Evolutionary conservation across 371 early-diverging fungal species (phyloP), one percentile per base, ranked within the genome.

Genomic region (Choanephora cucurbitarum): DNA sequence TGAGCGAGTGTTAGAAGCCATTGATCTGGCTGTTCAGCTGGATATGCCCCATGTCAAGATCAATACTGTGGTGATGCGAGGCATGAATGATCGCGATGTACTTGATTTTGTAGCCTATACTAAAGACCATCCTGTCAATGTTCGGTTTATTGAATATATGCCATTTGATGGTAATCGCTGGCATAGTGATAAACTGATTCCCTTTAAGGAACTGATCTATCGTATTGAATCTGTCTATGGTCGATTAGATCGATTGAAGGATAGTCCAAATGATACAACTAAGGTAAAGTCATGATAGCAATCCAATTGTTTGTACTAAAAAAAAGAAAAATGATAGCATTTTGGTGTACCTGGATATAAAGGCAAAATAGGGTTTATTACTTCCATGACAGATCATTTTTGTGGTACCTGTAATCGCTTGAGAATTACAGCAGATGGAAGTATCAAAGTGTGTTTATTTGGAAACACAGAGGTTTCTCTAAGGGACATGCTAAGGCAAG

Each of bases 121-220:
- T 13, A 80, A 85, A 44, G 81, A 90, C 47, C 75, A 77, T 17
- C 80, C 84, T 3, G 58, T 96, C 5, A 87, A 87, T 48, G 86
- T 97, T 0, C 81, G 97, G 21, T 97, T 97, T 70, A 97, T 97
- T 60, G 97, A 97, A 70, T 96, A 94, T 62, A 97, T 95, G 96
- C 97, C 97, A 0, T 97, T 97, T 78, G 96, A 91, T 69, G 92
- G 94, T 5, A 96, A 96, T 69, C 77, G 81, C 64, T 96, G 95
- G 95, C 90, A 89, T 17, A 66, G 72, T 15, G 80, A 88, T 23
- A 94, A 93, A 61, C 69, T 96, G 44, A 86, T 95, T 1, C 88
- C 94, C 2, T 96, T 92, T 63, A 79, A 80, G 19, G 91, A 92
- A 45, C 58, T 95, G 53, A 66, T 94, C 14, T 58, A 76, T 8